Percentiles rank a stretch among this genome's conserved stretches.
Evolutionary conservation across 1,284 basidiomycete genomes (phyloP).

Genomic region (Apiotrichum porosum): DNA sequence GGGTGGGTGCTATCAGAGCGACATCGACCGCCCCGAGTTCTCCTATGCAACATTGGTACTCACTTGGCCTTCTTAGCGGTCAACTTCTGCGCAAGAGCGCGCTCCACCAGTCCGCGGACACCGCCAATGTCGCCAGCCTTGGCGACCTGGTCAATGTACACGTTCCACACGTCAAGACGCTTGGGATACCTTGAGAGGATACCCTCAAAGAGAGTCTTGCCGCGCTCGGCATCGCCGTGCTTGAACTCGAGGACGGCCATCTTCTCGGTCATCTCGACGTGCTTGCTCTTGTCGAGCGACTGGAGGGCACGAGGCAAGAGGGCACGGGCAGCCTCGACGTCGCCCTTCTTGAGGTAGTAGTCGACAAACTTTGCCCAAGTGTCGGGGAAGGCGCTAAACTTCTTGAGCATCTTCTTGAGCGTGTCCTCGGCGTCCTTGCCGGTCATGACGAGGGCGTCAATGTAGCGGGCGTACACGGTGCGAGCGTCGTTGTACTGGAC

Average conservation of each 20-base stretch:
- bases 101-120: conserved; percentile 74
- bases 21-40: background rate
- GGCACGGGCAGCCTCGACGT: conserved; percentile 74
- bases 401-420: conserved; percentile 77
- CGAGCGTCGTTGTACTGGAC: conserved; percentile 86
- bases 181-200: conserved; percentile 91
- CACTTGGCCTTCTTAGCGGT: conserved; percentile 93
- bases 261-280: conserved; percentile 88
- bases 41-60: conserved; percentile 37
- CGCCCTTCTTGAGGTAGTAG: conserved; percentile 62
- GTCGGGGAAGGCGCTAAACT: conserved; percentile 85
- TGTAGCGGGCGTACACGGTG: conserved; percentile 76
- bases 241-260: conserved; percentile 96
- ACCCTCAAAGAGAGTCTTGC: conserved; percentile 93
- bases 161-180: conserved; percentile 89
- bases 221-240: conserved; percentile 86
- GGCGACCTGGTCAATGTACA: conserved; percentile 95
- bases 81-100: conserved; percentile 76
- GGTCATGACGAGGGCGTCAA: conserved; percentile 76
- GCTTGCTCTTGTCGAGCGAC: conserved; percentile 89
- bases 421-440: conserved; percentile 81
- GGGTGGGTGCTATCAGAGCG: too few relatives aligned
- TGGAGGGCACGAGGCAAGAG: conserved; percentile 86
- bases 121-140: conserved; percentile 69
- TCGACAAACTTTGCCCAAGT: conserved; percentile 88